Conservation (phyloP, 495 filamentous ascomycete species). For the Lichenothelia convexa region DNA sequence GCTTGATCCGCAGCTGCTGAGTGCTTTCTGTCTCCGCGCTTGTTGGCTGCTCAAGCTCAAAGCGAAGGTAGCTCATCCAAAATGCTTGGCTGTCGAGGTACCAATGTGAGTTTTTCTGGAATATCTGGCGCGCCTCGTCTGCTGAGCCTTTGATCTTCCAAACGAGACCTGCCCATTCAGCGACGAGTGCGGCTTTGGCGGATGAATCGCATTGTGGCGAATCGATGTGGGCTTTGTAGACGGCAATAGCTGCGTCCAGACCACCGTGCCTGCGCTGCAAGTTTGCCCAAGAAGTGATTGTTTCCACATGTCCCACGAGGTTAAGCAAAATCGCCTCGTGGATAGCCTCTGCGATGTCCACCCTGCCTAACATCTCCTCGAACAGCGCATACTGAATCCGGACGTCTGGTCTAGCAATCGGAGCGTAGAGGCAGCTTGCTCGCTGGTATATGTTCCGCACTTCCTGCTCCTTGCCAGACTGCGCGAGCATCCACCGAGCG, state of each 20-base stretch:
- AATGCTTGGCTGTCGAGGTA: constrained; percentile 80
- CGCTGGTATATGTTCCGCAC: constrained; percentile 86
- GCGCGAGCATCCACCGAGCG: constrained; percentile 87
- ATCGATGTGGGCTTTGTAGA: constrained; percentile 68
- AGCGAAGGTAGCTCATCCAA: constrained; percentile 76
- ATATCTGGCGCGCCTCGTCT: constrained; percentile 75
- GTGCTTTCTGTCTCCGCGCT: constrained; percentile 40
- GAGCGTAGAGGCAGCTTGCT: constrained; percentile 65
- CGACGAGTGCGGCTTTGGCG: constrained; percentile 71
- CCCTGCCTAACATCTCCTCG: constrained; percentile 62
- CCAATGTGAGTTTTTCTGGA: constrained; percentile 62
- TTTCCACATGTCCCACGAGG: constrained; percentile 63
- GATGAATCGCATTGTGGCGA: constrained; percentile 50
- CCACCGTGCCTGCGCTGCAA: constrained; percentile 69
- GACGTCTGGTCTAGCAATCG: constrained; percentile 61
- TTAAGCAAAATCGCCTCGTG: constrained; percentile 57
- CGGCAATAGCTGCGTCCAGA: constrained; percentile 68
- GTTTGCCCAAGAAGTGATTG: constrained; percentile 78
- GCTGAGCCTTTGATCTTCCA: constrained; percentile 80
- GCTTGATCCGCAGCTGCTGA: constrained; percentile 57
- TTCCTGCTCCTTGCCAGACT: constrained; percentile 70
- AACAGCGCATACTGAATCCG: constrained; percentile 88
- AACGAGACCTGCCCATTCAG: constrained; percentile 73
- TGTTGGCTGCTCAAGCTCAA: constrained; percentile 79
- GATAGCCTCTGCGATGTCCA: constrained; percentile 66